Percentiles rank a stretch among this genome's conserved stretches.
phyloP scores from a whole-genome alignment of 305 asterid species.

The Ilex paraguariensis region DNA sequence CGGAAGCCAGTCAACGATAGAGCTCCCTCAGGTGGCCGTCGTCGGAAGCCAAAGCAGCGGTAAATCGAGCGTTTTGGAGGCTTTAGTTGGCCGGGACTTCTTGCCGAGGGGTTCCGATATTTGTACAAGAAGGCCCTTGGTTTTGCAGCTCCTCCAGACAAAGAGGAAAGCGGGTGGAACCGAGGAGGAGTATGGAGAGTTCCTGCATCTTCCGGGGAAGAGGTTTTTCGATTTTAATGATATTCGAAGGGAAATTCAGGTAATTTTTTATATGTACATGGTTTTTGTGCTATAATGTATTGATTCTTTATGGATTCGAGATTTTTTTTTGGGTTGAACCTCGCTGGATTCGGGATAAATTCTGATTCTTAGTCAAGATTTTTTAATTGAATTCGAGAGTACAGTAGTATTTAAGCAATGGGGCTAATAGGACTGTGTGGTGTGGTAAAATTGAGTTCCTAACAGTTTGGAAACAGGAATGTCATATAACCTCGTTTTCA shows the following conservation, averaged over 20 bases:
- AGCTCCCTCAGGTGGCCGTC: conserved; percentile 40
- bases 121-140: conserved; percentile 93
- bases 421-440: no score
- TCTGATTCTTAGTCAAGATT: no score
- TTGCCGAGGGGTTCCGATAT: conserved; percentile 89
- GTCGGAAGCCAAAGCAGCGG: no score
- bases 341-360: no score
- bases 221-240: conserved; percentile 72
- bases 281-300: neutral
- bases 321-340: no score
- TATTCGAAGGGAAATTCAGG: conserved; percentile 88
- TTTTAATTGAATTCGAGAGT: no score
- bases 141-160: conserved; percentile 79
- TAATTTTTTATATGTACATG: conserved; percentile 9
- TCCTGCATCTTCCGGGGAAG: conserved; percentile 71
- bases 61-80: conserved; percentile 36
- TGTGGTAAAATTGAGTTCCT: no score
- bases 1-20: conserved; percentile 83
- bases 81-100: conserved; percentile 95
- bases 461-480: no score
- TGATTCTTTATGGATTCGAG: neutral
- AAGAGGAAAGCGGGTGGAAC: conserved; percentile 53
- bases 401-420: no score
- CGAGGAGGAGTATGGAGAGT: conserved; percentile 94
- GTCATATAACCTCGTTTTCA: no score